A percentile compares a stretch with the other conserved stretches of the same genome.
phyloP scores from a whole-genome alignment of 352 stramenopile genomes.

The Pythium aphanidermatum region DNA sequence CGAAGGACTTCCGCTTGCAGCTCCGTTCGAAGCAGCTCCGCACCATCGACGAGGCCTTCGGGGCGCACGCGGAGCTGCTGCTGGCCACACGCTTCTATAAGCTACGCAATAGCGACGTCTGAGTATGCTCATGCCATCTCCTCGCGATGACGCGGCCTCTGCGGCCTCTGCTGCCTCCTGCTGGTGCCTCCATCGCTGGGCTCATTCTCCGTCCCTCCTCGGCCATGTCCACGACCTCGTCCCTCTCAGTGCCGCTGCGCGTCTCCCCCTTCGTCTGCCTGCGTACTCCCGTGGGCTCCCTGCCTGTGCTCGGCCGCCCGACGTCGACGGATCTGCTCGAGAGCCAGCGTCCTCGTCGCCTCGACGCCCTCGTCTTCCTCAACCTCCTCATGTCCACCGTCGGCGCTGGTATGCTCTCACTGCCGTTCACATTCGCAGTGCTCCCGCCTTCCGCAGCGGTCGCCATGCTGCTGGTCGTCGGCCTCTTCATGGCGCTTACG shows the following conservation, averaged over 20 bases:
- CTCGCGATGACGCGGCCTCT: no score
- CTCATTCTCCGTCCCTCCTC: no score
- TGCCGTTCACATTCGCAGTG: constrained; percentile 21
- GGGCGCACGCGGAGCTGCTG: constrained; percentile 31
- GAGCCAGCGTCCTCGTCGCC: neutral
- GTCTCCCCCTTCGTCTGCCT: no score
- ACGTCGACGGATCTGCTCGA: no score
- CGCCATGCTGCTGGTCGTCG: constrained; percentile 13
- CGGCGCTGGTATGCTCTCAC: constrained; percentile 24
- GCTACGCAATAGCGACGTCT: constrained; percentile 23
- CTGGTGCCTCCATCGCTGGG: no score
- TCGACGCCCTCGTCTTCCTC: constrained; percentile 11
- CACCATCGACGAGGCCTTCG: constrained; percentile 24
- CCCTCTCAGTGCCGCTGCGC: no score
- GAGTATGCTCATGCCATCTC: no score
- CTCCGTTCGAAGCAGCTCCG: constrained; percentile 46
- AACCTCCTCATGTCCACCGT: constrained; percentile 25
- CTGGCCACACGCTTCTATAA: constrained; percentile 44
- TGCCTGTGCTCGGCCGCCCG: no score
- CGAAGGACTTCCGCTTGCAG: constrained; percentile 52
- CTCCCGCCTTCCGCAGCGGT: constrained; percentile 5
- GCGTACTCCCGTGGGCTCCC: no score
- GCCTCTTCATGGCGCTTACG: constrained; percentile 14
- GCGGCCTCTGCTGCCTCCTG: no score
- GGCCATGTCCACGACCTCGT: no score